Base-by-base conservation (phyloP, 139 green algal genomes). In the Protoeuglena noctilucae region DNA sequence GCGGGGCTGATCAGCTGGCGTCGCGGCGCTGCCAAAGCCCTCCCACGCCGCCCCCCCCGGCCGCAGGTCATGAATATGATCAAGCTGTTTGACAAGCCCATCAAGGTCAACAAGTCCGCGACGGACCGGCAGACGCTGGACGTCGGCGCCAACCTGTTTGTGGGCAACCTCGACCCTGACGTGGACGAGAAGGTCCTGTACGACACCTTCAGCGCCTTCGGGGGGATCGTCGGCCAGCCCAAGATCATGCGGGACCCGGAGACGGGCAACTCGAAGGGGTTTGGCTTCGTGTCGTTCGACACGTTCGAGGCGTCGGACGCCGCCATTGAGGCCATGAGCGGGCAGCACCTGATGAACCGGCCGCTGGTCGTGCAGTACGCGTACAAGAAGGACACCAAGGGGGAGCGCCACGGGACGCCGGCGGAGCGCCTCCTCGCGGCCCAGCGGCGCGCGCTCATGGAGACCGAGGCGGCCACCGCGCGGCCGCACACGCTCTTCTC, bases 151-250 rank as follows among this genome's bases (percentile, higher is more conserved):
- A 98, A 98, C 67, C 68, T 98, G 19, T 98, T 97, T 70, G 85
- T 98, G 2, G 90, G 90, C 3, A 94, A 95, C 62, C 73, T 98
- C 9, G 90, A 95, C 64, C 63, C 80, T 1, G 88, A 97, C 24
- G 87, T 98, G 18, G 90, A 98, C 57, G 90, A 98, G 52, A 98
- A 96, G 79, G 79, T 85, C 22, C 66, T 98, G 48, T 94, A 98
- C 68, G 89, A 96, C 73, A 98, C 90, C 0, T 98, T 98, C 76
- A 84, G 69, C 30, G 90, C 90, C 0, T 98, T 98, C 70, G 90
- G 90, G 28, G 81, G 94, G 39, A 84, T 98, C 39, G 69, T 94
- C 23, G 63, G 51, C 19, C 93, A 85, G 9, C 89, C 90, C 25
- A 96, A 95, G 72, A 84, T 98, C 67, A 94, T 95, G 88, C 72